Base-by-base conservation (phyloP, 306 rosid genomes). In the Cicer bijugum region DNA sequence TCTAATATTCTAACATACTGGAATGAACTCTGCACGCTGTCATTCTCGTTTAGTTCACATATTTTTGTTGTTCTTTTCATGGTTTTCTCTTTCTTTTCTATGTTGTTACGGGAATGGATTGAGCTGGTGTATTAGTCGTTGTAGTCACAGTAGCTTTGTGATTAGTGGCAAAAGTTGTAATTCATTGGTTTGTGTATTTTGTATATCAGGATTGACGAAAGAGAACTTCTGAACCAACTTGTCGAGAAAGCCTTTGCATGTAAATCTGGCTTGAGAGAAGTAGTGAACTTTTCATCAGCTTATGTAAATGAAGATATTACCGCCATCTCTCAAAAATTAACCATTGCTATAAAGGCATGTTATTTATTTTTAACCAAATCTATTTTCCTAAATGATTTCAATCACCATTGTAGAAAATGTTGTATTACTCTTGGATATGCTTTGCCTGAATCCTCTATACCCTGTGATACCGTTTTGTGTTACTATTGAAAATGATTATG, bases 141-240 rank as follows among this genome's bases (percentile, higher is more conserved):
- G 39, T 11, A 35, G 47, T 61, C 39, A 20, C 46, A 58, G n/a
- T 23, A 20, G 63, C 33, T 62, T 45, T 56, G 12, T 76, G 67
- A 67, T 43, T 42, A 11, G 58, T 35, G 15, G 37, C 46, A 1
- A 23, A 59, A 52, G 12, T 46, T 58, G 10, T 46, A 52, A 15
- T 58, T 59, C 57, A 17, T 75, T 57, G 35, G 53, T 74, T 43
- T n/a, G n/a, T 64, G 47, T 46, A 51, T 59, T 47, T 82, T 66
- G 72, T 76, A 63, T 74, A 69, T 82, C 90, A 94, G 98, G 84
- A 84, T 89, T 79, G 87, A 85, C 81, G 98, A 94, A 81, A 80
- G 71, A 70, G 88, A 87, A 66, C 63, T 78, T 61, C 81, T 91
- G 82, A 74, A 86, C 51, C 84, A 83, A 75, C 75, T 89, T 59